Base-by-base conservation (phyloP, 306 rosid species). In the Lotus japonicus region DNA sequence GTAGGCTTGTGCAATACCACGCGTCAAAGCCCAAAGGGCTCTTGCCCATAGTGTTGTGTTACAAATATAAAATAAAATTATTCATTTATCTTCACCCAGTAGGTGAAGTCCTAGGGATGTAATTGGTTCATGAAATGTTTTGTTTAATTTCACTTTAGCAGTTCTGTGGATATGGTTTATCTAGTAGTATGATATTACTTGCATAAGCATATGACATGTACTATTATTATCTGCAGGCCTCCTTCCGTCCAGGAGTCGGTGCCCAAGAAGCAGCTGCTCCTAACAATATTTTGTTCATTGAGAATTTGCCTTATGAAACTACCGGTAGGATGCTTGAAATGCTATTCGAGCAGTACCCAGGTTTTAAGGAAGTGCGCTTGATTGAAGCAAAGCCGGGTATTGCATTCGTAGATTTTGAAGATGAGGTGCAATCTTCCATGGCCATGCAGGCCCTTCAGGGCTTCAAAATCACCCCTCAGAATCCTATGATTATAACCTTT, bases 341-440 rank as follows among this genome's bases (percentile, higher is more conserved):
- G 83, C 97, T 95, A 69, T 95, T 95, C 77, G 87, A 79, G 73
- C 99, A 95, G 64, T 95, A 85, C 80, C 96, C 99, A 0, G 99
- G 99, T 71, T 95, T 95, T 72, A 95, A 86, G 80, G 99, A 95
- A 77, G 99, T 95, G 75, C 92, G 97, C 36, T 77, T 90, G 86
- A 95, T 95, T 12, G 97, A 95, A 57, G 96, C 97, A 21, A 94
- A 95, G 89, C 99, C 99, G 13, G 99, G 99, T 58, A 95, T 95
- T 5, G 99, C 97, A 7, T 95, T 95, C 71, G 95, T 95, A 14
- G 97, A 95, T 57, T 90, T 82, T 45, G 99, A 95, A 76, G 96
- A 95, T 6, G 99, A 95, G 3, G 81, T 84, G 68, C 97, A 95
- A 77, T 90, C 99, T 61, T 84, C 96, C 35, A 84, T 90, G 91